Evolutionary conservation across 176 grass and related monocot species (phyloP).

Genomic region (Eragrostis curvula): DNA sequence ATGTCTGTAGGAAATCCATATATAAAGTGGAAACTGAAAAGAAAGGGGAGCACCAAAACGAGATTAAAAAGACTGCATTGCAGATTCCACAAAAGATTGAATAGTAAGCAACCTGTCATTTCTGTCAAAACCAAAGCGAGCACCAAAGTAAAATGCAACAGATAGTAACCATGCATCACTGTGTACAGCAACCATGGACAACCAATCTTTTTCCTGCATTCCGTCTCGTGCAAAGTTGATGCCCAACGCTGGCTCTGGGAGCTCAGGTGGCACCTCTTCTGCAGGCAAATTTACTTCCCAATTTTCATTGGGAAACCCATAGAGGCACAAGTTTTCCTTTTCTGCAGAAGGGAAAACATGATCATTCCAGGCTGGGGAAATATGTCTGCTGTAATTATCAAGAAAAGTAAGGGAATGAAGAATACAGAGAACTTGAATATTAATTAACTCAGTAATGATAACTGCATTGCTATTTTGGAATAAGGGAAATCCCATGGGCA

Average conservation of each 20-base stretch:
- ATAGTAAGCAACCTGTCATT: constrained; percentile 69
- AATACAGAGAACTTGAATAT: constrained; percentile 25
- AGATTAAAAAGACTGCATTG: constrained; percentile 9
- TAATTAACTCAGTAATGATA: neutral
- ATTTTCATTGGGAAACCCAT: constrained; percentile 92
- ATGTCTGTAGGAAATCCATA: constrained; percentile 3
- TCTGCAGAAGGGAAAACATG: constrained; percentile 56
- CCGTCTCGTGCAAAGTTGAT: constrained; percentile 98
- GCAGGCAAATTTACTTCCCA: constrained; percentile 99
- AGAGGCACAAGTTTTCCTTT: constrained; percentile 94
- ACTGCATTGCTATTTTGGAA: constrained; percentile 8
- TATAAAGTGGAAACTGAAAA: constrained; percentile 9
- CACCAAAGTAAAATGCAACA: constrained; percentile 97
- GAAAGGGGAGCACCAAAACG: neutral
- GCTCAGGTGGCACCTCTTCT: constrained; percentile 94
- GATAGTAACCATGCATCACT: constrained; percentile 90
- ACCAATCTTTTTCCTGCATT: constrained; percentile 98
- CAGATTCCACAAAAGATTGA: constrained; percentile 9
- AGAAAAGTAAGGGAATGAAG: constrained; percentile 1
- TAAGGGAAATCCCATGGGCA: neutral
- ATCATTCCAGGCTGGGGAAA: constrained; percentile 20
- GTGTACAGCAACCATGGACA: constrained; percentile 94
- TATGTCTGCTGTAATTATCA: constrained; percentile 5
- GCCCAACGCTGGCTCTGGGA: constrained; percentile 92
- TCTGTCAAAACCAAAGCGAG: constrained; percentile 95